These are phyloP conservation scores for Harringtonia lauricola DNA, from an alignment of 2,329 filamentous ascomycete species.

Conservation along the genomic window DNA sequence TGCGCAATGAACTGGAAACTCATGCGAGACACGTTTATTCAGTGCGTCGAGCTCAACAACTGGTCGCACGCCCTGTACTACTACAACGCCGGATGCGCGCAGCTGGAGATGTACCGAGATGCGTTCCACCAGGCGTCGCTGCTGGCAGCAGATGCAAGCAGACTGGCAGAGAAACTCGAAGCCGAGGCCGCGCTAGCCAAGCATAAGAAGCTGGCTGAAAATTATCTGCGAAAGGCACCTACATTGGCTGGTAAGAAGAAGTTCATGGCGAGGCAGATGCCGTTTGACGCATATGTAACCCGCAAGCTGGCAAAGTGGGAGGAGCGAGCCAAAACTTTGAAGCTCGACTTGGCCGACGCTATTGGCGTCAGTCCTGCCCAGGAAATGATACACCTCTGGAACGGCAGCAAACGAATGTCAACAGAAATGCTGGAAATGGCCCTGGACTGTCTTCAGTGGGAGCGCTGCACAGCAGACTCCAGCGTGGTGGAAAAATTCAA, in stretches of 20 bases:
- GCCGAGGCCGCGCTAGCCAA: conserved; percentile 26
- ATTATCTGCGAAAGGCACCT: conserved; percentile 61
- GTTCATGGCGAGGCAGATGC: conserved; percentile 81
- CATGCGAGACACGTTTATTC: conserved; percentile 63
- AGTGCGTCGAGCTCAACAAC: conserved; percentile 70
- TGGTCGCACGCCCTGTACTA: conserved; percentile 89
- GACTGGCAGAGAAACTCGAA: conserved; percentile 12
- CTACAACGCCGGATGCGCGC: conserved; percentile 70
- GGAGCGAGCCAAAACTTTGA: conserved; percentile 55
- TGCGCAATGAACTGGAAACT: conserved; percentile 66
- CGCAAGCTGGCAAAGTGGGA: conserved; percentile 88
- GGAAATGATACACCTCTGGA: conserved; percentile 94
- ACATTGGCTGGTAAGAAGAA: conserved; percentile 71
- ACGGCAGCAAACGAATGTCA: conserved; percentile 74
- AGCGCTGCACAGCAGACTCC: conserved; percentile 41
- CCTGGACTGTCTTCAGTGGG: conserved; percentile 52
- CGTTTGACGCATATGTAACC: conserved; percentile 76
- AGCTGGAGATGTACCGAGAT: conserved; percentile 72
- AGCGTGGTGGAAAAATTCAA: conserved; percentile 33
- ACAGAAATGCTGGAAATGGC: conserved; percentile 51
- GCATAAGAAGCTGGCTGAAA: conserved; percentile 54
- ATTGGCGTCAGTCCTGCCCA: conserved; percentile 70
- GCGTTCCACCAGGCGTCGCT: conserved; percentile 28
- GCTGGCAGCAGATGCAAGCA: conserved; percentile 15
- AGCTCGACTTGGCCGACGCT: conserved; percentile 64